Conservation (phyloP, 2,329 filamentous ascomycete species). For the Alternaria ethzedia region DNA sequence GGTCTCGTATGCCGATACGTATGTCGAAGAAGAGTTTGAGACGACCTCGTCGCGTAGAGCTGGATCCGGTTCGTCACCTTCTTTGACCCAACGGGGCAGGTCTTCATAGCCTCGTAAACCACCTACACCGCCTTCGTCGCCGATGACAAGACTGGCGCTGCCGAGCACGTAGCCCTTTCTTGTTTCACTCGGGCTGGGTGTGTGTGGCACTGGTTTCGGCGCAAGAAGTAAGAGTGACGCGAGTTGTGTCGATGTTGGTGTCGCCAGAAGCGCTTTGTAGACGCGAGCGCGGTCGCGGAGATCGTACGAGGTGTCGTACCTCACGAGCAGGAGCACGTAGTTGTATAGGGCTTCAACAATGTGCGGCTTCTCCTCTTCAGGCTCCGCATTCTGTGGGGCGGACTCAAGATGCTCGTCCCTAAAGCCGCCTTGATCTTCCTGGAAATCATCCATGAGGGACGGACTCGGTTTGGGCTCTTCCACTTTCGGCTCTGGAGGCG, state of each 20-base stretch:
- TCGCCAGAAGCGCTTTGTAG: conserved; percentile 81
- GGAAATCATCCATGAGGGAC: conserved; percentile 34
- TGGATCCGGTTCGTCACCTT: conserved; percentile 79
- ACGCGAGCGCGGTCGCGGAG: conserved; percentile 88
- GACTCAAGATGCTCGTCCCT: conserved; percentile 33
- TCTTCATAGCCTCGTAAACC: conserved; percentile 77
- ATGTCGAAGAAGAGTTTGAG: conserved; percentile 36
- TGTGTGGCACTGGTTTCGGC: conserved; percentile 91
- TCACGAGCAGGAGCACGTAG: conserved; percentile 81
- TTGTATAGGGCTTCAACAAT: conserved; percentile 80
- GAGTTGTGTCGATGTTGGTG: conserved; percentile 77
- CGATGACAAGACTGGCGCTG: conserved; percentile 83
- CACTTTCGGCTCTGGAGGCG: conserved; percentile 46
- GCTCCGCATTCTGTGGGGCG: conserved; percentile 14
- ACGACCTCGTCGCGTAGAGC: conserved; percentile 66
- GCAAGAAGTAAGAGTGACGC: conserved; percentile 90
- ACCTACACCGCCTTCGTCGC: conserved; percentile 73
- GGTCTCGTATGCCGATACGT: conserved; percentile 39
- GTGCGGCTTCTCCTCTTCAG: conserved; percentile 58
- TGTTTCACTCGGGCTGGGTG: conserved; percentile 85
- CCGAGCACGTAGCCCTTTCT: conserved; percentile 80
- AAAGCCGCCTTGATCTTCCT: conserved; percentile 48
- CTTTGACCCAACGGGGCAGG: conserved; percentile 83
- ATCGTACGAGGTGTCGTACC: conserved; percentile 95
- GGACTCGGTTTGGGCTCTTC: conserved; percentile 32